Evolutionary conservation across 805 yeast species (phyloP), one percentile per base, ranked within the genome.

Genomic region (Kuraishia piskuri): DNA sequence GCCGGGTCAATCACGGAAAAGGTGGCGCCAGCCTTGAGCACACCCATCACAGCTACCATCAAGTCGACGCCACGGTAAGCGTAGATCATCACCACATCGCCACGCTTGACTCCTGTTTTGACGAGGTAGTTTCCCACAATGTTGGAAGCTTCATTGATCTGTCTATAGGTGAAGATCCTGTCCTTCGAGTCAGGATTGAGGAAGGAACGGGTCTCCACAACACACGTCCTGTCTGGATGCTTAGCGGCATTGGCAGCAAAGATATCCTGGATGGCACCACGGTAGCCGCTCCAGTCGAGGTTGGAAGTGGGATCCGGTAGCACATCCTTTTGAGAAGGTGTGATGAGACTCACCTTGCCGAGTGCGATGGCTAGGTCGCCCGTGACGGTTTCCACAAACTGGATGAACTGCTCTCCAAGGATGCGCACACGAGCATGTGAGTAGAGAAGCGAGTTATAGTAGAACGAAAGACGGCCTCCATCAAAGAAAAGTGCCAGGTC

Each of bases 1-100:
- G 98, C 98, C 7, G 99, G 99, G 67, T 94, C 99, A 58, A 94
- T 95, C 22, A 94, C 99, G 9, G 97, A 91, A 68, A 94, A 94
- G 0, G 99, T 92, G 19, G 96, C 98, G 61, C 99, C 99, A 1
- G 99, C 98, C 72, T 94, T 94, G 67, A 94, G 79, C 21, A 90
- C 96, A 69, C 98, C 99, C 88, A 94, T 85, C 19, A 94, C 97
- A 5, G 98, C 95, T 47, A 95, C 89, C 82, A 94, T 89, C 57
- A 94, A 75, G 66, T 94, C 99, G 7, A 94, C 99, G 61, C 97
- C 97, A 70, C 99, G 83, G 64, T 92, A 89, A 23, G 99, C 97
- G 66, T 94, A 94, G 60, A 95, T 91, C 96, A 91, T 91, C 19
- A 94, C 98, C 19, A 94, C 90, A 67, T 94, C 98, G 54, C 98